Percentiles rank a stretch among this genome's conserved stretches.
These are phyloP conservation scores for Fusarium vanettenii DNA, from an alignment of 2,329 filamentous ascomycete genomes.

Conservation along the genomic window DNA sequence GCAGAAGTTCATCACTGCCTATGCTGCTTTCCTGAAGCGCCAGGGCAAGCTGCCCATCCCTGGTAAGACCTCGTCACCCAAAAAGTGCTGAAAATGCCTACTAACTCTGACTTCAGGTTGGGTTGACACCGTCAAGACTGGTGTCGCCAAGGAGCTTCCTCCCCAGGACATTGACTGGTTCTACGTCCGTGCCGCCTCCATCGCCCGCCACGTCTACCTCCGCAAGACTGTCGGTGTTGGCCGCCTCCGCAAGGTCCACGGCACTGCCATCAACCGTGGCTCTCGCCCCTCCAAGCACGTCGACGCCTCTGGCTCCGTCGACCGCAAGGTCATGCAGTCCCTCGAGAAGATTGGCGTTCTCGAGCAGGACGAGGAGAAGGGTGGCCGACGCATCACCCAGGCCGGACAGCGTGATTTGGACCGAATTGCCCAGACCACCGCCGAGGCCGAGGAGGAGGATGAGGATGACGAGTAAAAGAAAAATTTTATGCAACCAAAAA, in stretches of 20 bases:
- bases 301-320: conserved; percentile 92
- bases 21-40: conserved; percentile 91
- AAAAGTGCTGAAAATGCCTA: neutral
- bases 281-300: conserved; percentile 93
- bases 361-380: conserved; percentile 98
- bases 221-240: conserved; percentile 99
- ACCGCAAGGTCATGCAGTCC: conserved; percentile 97
- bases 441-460: conserved; percentile 76
- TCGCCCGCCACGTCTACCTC: conserved; percentile 98
- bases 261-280: conserved; percentile 96
- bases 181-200: conserved; percentile 88
- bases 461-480: conserved; percentile 77
- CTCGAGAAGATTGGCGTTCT: conserved; percentile 99
- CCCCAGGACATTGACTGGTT: conserved; percentile 99
- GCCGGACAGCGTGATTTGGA: conserved; percentile 99
- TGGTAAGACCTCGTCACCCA: conserved; percentile 66
- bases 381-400: conserved; percentile 98
- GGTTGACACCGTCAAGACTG: conserved; percentile 99
- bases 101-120: conserved; percentile 73
- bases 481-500: conserved; percentile 39
- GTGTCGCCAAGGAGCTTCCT: conserved; percentile 94
- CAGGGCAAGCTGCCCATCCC: conserved; percentile 93
- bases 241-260: conserved; percentile 96
- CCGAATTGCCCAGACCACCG: conserved; percentile 86
- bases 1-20: conserved; percentile 90